Base-by-base conservation (phyloP, 345 rosid genomes). In the Boechera stricta region DNA sequence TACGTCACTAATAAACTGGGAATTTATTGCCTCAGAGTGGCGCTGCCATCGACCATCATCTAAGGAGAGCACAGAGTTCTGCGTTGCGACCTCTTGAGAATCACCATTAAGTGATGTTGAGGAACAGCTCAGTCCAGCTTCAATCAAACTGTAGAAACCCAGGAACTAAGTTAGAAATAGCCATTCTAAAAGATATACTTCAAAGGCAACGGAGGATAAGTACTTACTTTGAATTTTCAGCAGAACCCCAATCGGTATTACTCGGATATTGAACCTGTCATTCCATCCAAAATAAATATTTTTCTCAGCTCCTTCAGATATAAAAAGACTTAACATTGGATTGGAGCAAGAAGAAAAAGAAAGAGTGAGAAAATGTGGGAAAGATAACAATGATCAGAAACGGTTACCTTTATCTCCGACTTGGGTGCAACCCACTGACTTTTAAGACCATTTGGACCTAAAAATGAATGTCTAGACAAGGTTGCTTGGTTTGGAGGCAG, bases 341-440 rank as follows among this genome's bases (percentile, higher is more conserved):
- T 0, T 61, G 33, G 35, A 68, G 3, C 21, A 53, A 15, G 9
- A 55, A 63, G 15, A 32, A n/a, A 55, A 32, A 9, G 62, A 58
- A 62, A 21, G 67, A 9, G 21, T 47, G 60, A 56, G 21, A 29
- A 54, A 18, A 36, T 38, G 47, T 51, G 38, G 60, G 28, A 0
- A 57, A 39, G 31, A 28, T 9, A 39, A 55, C 53, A 69, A 45
- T 1, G 49, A 69, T 45, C 58, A 67, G 36, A 4, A 66, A 6
- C 4, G 16, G 13, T 70, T 78, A 95, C 99, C 96, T 92, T 95
- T 72, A 83, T 85, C 81, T 75, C 88, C 5, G 88, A 42, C 69
- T 80, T 88, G 75, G 99, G 98, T 60, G 89, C 97, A 80, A 54
- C 86, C 98, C 97, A 88, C 68, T 92, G 92, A n/a, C 91, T 88